A percentile compares a stretch with the other conserved stretches of the same genome.
These are phyloP conservation scores for Artemisia argyi DNA, from an alignment of 129 eudicot genomes.

Conservation along the genomic window DNA sequence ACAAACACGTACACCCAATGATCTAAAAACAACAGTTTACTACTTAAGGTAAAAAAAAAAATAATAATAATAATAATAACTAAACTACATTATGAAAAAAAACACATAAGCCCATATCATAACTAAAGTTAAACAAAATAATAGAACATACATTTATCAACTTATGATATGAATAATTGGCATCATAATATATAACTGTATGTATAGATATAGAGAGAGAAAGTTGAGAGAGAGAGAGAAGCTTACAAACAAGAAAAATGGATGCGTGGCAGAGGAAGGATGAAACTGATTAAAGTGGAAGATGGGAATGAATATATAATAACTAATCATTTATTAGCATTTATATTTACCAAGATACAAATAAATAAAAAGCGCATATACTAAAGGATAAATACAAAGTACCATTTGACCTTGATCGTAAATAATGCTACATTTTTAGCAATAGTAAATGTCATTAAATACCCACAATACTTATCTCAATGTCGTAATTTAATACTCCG, in stretches of 20 bases:
- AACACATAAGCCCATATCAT: slow-evolving; percentile 31
- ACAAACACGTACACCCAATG: slow-evolving; percentile 20
- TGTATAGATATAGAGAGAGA: slow-evolving; percentile 1
- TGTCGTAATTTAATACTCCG: too few species aligned
- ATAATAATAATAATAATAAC: slow-evolving; percentile 18
- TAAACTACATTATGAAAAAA: slow-evolving; percentile 32
- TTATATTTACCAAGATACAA: background rate
- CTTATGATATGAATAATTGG: slow-evolving; percentile 20
- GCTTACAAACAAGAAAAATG: slow-evolving; percentile 58
- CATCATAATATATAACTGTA: slow-evolving; percentile 10
- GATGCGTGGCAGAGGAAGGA: slow-evolving; percentile 64
- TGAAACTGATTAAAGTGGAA: slow-evolving; percentile 57
- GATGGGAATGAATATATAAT: slow-evolving; percentile 44
- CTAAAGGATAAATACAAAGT: background rate
- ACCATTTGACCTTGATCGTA: too few species aligned
- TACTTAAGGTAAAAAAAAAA: background rate
- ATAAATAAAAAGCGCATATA: background rate
- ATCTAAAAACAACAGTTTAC: slow-evolving; percentile 11
- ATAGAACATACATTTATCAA: slow-evolving; percentile 34
- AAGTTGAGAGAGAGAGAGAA: slow-evolving; percentile 31
- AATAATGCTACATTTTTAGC: too few species aligned
- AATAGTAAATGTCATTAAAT: too few species aligned
- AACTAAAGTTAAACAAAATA: slow-evolving; percentile 14
- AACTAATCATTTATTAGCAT: background rate
- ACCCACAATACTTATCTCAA: too few species aligned